phyloP scores from a whole-genome alignment of 2,329 filamentous ascomycete species.

The Cadophora luteo-olivacea region DNA sequence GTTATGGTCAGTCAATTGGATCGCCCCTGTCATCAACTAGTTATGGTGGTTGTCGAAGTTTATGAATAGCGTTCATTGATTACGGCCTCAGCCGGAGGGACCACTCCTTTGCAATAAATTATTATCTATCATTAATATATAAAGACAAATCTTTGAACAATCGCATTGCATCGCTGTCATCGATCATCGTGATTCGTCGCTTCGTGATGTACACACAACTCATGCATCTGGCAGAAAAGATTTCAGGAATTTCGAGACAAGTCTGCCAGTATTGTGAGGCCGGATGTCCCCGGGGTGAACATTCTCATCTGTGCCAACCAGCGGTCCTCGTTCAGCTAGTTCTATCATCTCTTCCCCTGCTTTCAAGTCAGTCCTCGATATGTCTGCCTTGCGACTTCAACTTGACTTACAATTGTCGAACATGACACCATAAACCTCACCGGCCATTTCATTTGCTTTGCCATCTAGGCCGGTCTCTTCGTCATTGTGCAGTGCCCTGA shows the following conservation, averaged over 20 bases:
- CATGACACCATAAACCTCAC: slow-evolving; percentile 29
- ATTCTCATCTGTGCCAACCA: slow-evolving; percentile 20
- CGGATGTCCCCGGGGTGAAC: slow-evolving; percentile 32
- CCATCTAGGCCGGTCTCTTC: slow-evolving; percentile 27
- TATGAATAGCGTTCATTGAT: background rate
- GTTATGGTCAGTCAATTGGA: too few relatives aligned
- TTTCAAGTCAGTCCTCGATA: background rate
- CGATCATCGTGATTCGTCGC: background rate
- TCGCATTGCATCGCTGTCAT: background rate
- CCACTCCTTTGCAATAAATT: background rate
- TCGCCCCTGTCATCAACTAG: background rate
- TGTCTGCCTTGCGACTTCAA: background rate
- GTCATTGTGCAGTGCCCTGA: slow-evolving; percentile 22
- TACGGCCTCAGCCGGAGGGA: background rate
- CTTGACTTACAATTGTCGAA: slow-evolving; percentile 30
- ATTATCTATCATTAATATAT: slow-evolving; percentile 9
- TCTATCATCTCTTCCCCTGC: slow-evolving; percentile 29
- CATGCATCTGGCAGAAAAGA: slow-evolving; percentile 33
- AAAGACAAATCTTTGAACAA: background rate
- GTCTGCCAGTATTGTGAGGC: slow-evolving; percentile 32
- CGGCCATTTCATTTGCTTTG: slow-evolving; percentile 32
- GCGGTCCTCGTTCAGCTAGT: slow-evolving; percentile 28
- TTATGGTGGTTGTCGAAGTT: background rate
- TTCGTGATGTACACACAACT: background rate
- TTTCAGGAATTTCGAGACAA: slow-evolving; percentile 35